A percentile compares a stretch with the other conserved stretches of the same genome.
Evolutionary conservation across 2,329 filamentous ascomycete species (phyloP).

Genomic region (Fusarium devonianum): DNA sequence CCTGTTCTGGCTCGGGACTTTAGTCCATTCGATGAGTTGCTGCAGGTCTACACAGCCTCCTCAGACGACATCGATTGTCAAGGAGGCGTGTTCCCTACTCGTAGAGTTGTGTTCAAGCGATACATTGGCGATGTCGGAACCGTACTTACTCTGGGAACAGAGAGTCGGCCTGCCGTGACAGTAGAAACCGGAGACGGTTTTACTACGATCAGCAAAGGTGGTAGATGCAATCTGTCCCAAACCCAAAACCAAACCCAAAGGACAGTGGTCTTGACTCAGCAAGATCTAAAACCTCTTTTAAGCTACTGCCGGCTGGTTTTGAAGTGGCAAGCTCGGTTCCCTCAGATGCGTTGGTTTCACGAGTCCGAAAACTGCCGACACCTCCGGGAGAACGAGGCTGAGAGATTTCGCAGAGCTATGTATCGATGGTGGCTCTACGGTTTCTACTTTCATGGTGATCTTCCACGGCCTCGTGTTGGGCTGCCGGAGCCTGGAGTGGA

Average conservation of each 20-base stretch:
- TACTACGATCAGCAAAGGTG: slow-evolving; percentile 31
- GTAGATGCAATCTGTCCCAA: slow-evolving; percentile 18
- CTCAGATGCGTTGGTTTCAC: slow-evolving; percentile 57
- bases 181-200: slow-evolving; percentile 24
- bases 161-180: slow-evolving; percentile 8
- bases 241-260: slow-evolving; percentile 16
- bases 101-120: slow-evolving; percentile 50
- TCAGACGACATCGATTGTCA: slow-evolving; percentile 45
- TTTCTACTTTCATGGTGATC: slow-evolving; percentile 58
- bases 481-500: slow-evolving; percentile 51
- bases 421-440: slow-evolving; percentile 64
- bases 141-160: slow-evolving; percentile 32
- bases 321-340: slow-evolving; percentile 51
- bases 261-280: slow-evolving; percentile 43
- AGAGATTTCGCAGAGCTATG: slow-evolving; percentile 58
- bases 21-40: slow-evolving; percentile 54
- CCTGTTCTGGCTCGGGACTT: slow-evolving; percentile 53
- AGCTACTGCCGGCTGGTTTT: slow-evolving; percentile 47
- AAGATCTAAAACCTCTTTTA: slow-evolving; percentile 46
- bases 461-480: slow-evolving; percentile 47
- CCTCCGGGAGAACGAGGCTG: slow-evolving; percentile 52
- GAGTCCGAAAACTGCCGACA: slow-evolving; percentile 54
- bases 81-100: slow-evolving; percentile 49
- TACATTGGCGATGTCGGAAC: slow-evolving; percentile 45
- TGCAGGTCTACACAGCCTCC: slow-evolving; percentile 56